phyloP scores from a whole-genome alignment of 176 grass and related monocot genomes.

The sorghum (Sorghum bicolor) region Sorghum_bicolor_NCBIv3 NC_012871.2:67304501-67305000 shows the following conservation, averaged over 20 bases:
- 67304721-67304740: neutral
- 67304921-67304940: slow-evolving; percentile 72
- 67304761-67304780: slow-evolving; percentile 1
- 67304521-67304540: neutral
- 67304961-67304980: slow-evolving; percentile 86
- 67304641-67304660: neutral
- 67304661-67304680: neutral
- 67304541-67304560: neutral
- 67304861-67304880: slow-evolving; percentile 13
- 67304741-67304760: neutral
- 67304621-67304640: slow-evolving; percentile 14
- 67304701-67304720: neutral
- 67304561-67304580: neutral
- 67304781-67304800: neutral
- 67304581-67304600: neutral
- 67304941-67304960: slow-evolving; percentile 84
- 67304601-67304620: neutral
- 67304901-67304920: slow-evolving; percentile 86
- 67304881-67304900: slow-evolving; percentile 92
- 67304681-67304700: neutral
- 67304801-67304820: neutral
- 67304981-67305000: slow-evolving; percentile 62
- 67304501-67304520: neutral
- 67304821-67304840: neutral
- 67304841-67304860: neutral